Conservation (phyloP, 331 rosid species). For the Erythrophleum ivorense region DNA sequence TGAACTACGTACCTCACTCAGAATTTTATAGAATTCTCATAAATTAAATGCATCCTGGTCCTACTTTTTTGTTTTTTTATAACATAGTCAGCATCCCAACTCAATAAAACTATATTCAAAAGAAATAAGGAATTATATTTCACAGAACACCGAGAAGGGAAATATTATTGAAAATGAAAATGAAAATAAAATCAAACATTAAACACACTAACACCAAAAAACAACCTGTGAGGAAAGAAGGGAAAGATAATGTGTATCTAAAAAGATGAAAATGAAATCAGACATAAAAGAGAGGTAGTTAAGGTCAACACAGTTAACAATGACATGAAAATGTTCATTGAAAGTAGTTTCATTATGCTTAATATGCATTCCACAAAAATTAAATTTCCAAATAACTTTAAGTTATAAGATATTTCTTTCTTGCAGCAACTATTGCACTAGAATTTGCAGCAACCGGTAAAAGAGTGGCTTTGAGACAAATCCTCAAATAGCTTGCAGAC, state of each 20-base stretch:
- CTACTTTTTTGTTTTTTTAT: background rate
- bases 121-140: background rate
- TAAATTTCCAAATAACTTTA: background rate
- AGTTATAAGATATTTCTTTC: no score
- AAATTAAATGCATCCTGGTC: background rate
- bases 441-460: no score
- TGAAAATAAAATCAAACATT: background rate
- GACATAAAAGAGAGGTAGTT: background rate
- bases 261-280: background rate
- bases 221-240: background rate
- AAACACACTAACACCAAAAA: background rate
- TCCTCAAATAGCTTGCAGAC: no score
- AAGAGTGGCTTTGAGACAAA: no score
- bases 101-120: background rate
- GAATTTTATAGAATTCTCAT: no score
- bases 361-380: background rate
- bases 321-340: background rate
- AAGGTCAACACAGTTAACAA: background rate
- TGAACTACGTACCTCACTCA: no score
- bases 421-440: no score
- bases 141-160: background rate
- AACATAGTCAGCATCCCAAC: background rate
- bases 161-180: background rate
- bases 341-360: background rate
- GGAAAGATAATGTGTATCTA: background rate